Evolutionary conservation across 202 grass and related monocot species (phyloP).

Genomic region (Digitaria exilis): DNA sequence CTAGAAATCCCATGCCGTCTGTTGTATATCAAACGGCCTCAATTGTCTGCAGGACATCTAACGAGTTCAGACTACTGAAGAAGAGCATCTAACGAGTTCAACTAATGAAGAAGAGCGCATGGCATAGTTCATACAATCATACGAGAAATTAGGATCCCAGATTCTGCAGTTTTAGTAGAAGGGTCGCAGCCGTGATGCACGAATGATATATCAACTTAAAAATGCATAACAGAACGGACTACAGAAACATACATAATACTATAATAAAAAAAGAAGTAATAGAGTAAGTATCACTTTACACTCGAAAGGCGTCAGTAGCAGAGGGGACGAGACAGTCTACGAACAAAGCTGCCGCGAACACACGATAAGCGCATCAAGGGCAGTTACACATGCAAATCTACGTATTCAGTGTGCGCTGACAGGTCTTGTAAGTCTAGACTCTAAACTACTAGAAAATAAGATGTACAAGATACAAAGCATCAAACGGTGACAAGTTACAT

Average conservation of each 20-base stretch:
- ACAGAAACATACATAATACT: background rate
- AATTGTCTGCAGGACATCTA: background rate
- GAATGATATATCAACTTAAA: background rate
- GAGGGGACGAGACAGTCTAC: background rate
- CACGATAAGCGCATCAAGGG: background rate
- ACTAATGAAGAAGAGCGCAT: background rate
- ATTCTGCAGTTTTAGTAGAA: background rate
- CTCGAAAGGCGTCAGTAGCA: background rate
- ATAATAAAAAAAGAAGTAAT: background rate
- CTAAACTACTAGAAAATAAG: background rate
- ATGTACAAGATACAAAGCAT: slow-evolving; percentile 38
- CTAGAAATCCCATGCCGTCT: background rate
- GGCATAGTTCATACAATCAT: too few relatives aligned
- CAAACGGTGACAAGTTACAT: slow-evolving; percentile 3
- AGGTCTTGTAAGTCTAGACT: background rate
- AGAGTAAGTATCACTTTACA: slow-evolving; percentile 21
- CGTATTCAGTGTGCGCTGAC: background rate
- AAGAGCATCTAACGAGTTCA: background rate
- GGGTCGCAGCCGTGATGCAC: background rate
- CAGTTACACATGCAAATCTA: background rate
- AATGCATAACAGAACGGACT: background rate
- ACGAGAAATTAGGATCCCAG: too few relatives aligned
- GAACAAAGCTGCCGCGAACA: background rate
- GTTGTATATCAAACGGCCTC: background rate
- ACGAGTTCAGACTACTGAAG: background rate